Base-by-base conservation (phyloP, 148 eudicot species). In the Gaultheria prostrata region DNA sequence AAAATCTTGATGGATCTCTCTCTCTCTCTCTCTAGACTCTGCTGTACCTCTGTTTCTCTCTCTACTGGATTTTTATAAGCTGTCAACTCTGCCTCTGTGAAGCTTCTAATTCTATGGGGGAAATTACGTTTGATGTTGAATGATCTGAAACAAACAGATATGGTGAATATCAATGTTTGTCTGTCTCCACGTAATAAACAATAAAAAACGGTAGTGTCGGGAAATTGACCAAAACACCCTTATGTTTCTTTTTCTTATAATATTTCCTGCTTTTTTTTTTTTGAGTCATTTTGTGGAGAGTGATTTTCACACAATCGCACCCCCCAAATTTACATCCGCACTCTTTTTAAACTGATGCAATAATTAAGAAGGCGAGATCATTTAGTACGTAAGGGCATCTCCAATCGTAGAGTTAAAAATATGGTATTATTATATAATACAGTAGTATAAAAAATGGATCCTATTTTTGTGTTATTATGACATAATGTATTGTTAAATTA, bases 1-100 rank as follows among this genome's bases (percentile, higher is more conserved):
- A 12, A 12, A 46, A 26, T 33, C 21, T 28, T 3, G 75, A 30
- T 74, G 26, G 54, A 39, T 61, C 54, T 15, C 80, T 77, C 32
- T 61, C 59, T 48, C 65, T 65, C 73, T 48, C 76, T 69, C 69
- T 78, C 77, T 84, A 45, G 45, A 18, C 15, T 24, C 51, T 49
- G 12, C 54, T 30, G 10, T 28, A 5, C 53, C 18, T 21, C 43
- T 77, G n/a, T 74, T 6, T 67, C 48, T 77, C 59, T 50, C 2
- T 76, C 30, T 9, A 24, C 70, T 59, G 67, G 28, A n/a, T 8
- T n/a, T 61, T n/a, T n/a, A n/a, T n/a, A 0, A 39, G 4, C 43
- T 4, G 43, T 39, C 43, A 39, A 39, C 43, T 39, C 43, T 39
- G 43, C 43, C 43, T 4, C 43, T 39, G 26, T 63, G 70, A 63